Conservation (phyloP, 2,329 filamentous ascomycete species). For the Pseudogymnoascus sp. region DNA sequence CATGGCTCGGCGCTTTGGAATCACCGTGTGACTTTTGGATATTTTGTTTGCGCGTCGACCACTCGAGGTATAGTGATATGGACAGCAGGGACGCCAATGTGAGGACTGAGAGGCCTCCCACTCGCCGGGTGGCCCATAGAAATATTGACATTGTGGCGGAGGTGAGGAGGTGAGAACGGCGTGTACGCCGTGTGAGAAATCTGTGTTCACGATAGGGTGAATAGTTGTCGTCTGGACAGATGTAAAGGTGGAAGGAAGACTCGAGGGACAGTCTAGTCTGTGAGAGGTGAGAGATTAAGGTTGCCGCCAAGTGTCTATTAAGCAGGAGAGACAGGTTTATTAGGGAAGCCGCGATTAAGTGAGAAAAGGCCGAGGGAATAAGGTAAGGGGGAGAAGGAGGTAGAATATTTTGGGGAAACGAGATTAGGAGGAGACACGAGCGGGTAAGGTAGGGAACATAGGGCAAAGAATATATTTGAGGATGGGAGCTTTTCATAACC, state of each 20-base stretch:
- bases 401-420: background rate
- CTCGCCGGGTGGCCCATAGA: slow-evolving; percentile 2
- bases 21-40: background rate
- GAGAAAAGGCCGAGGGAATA: background rate
- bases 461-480: background rate
- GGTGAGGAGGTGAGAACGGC: background rate
- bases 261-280: background rate
- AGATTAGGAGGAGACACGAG: background rate
- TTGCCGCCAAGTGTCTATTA: background rate
- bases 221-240: background rate
- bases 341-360: background rate
- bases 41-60: background rate
- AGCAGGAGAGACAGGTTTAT: background rate
- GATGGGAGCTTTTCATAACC: background rate
- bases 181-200: background rate
- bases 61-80: background rate
- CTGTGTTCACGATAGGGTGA: background rate
- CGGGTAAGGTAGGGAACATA: background rate
- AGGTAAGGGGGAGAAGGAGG: background rate
- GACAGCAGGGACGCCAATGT: background rate
- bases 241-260: background rate
- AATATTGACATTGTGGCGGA: slow-evolving; percentile 6
- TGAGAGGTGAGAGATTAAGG: background rate
- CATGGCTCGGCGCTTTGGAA: background rate
- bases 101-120: slow-evolving; percentile 7